These are phyloP conservation scores for Globisporangium emineosum DNA, from an alignment of 352 stramenopile species.

Conservation along the genomic window DNA sequence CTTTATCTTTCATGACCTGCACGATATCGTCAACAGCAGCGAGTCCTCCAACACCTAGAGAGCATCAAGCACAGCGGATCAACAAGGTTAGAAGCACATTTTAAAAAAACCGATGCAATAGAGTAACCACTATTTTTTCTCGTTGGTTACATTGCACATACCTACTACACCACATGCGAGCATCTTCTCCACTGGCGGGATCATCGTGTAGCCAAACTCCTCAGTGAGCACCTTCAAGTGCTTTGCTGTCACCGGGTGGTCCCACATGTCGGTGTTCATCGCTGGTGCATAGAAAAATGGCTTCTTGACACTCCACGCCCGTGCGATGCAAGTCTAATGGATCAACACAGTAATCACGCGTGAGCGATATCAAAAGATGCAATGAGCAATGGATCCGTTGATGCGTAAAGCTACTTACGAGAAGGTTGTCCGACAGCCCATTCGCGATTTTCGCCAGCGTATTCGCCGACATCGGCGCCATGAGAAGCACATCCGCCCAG, in stretches of 20 bases:
- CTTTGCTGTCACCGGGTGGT: constrained; percentile 89
- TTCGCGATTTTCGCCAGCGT: constrained; percentile 90
- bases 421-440: constrained; percentile 94
- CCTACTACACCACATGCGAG: constrained; percentile 94
- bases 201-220: constrained; percentile 73
- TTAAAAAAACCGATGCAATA: background rate
- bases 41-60: constrained; percentile 60
- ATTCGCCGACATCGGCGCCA: constrained; percentile 89
- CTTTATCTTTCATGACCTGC: constrained; percentile 22
- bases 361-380: background rate
- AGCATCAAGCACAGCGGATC: constrained; percentile 1
- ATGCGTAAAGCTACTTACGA: constrained; percentile 42
- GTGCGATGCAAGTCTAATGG: constrained; percentile 82
- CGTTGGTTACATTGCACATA: constrained; percentile 16
- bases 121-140: background rate
- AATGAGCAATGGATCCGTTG: background rate
- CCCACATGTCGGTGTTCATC: constrained; percentile 99
- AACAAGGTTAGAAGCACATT: background rate
- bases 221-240: constrained; percentile 64
- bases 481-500: constrained; percentile 92
- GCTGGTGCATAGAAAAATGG: constrained; percentile 92
- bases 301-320: constrained; percentile 93
- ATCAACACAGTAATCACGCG: too few relatives aligned
- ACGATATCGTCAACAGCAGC: constrained; percentile 64
- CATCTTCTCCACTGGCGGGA: constrained; percentile 89